Conservation (phyloP, 768 basidiomycete genomes). For the Calocera viscosa region DNA sequence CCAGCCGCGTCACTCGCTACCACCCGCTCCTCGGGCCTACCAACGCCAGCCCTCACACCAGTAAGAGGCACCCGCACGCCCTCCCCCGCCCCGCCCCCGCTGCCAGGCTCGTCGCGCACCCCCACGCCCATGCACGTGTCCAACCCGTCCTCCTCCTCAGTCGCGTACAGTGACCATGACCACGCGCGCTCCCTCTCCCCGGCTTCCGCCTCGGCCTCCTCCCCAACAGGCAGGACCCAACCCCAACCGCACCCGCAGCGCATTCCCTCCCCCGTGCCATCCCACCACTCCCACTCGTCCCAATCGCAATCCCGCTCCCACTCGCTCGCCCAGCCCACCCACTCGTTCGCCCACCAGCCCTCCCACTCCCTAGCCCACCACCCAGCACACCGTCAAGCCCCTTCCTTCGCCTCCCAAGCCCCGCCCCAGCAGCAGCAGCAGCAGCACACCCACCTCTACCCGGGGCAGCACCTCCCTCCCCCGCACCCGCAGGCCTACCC, state of each 20-base stretch:
- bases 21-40: background rate
- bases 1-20: constrained; percentile 6
- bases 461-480: background rate
- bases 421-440: constrained; percentile 8
- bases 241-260: background rate
- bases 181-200: constrained; percentile 5
- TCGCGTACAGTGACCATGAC: background rate
- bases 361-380: constrained; percentile 6
- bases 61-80: background rate
- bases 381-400: background rate
- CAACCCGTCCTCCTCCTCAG: background rate
- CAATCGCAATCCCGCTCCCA: no score
- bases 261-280: background rate
- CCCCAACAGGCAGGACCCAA: background rate
- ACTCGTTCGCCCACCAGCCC: background rate
- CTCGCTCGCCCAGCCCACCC: background rate
- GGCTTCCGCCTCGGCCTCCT: constrained; percentile 3
- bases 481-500: background rate
- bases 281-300: no score
- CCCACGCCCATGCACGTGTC: background rate
- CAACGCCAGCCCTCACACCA: constrained; percentile 10
- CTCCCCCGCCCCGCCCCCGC: background rate
- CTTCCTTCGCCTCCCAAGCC: background rate
- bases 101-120: background rate
- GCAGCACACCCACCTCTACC: constrained; percentile 3